Base-by-base conservation (phyloP, 164 flowering plant genomes). In the Echeveria elegans region DNA sequence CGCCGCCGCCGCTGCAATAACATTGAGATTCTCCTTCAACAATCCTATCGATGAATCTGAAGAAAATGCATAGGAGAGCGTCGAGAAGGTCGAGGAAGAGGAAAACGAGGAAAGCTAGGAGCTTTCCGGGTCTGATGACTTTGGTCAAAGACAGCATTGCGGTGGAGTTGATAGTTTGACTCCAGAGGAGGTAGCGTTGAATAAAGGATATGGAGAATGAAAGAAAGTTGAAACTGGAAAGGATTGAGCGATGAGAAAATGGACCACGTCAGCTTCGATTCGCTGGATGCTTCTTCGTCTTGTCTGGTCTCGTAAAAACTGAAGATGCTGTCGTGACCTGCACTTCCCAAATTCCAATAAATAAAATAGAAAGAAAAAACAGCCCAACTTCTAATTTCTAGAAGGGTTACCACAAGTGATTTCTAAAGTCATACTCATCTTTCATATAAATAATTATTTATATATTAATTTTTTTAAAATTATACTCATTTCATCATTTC, bases 11-110 rank as follows among this genome's bases (percentile, higher is more conserved):
- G 29, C 29, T 21, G 12, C 59, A 53, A 23, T 53, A 53, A 24
- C 59, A 53, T 53, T 24, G 30, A 24, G 29, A 23, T 21, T 15
- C 59, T 53, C 59, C 59, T 10, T 53, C 59, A 7, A 53, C 59
- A 23, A 53, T 14, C 59, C 59, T 15, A 24, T 53, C 59, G 24
- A 53, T 23, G 59, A 53, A 53, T 53, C 59, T 53, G 59, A 53
- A 53, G 3, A 53, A 19, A 23, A 53, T 30, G 29, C 59, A 53
- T 10, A 53, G 14, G 59, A 53, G 4, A 24, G 29, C 59, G 14
- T 53, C 59, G 30, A 53, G 59, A 15, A 53, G 59, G 29, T 53
- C 59, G 29, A 53, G 29, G 29, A 53, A 26, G 59, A 23, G 16
- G 59, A 53, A 53, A 5, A 53, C 59, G 14, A 53, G 4, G 59